Conservation (phyloP, 768 basidiomycete species). For the Chiua virens region DNA sequence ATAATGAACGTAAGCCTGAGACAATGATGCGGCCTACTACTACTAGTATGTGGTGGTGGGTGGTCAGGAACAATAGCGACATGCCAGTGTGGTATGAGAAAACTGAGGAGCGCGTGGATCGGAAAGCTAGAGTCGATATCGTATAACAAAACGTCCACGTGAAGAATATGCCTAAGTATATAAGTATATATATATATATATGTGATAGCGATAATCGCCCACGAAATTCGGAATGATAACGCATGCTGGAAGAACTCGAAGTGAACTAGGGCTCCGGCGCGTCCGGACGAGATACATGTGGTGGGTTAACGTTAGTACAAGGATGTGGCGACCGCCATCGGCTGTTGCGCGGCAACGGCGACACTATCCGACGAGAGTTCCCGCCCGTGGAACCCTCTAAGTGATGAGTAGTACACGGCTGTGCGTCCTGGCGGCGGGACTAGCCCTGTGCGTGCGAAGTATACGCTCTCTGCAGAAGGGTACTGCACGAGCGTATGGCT, state of each 20-base stretch:
- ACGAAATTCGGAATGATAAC: too few species aligned
- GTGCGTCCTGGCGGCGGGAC: constrained; percentile 40
- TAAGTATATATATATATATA: too few species aligned
- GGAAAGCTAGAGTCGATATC: too few species aligned
- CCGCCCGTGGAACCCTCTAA: constrained; percentile 19
- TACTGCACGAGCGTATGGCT: constrained; percentile 1
- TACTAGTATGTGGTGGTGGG: too few species aligned
- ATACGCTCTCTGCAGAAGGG: constrained; percentile 26
- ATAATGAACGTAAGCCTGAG: too few species aligned
- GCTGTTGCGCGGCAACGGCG: constrained; percentile 23
- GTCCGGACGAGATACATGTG: constrained; percentile 5
- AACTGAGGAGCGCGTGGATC: too few species aligned
- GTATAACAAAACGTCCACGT: too few species aligned
- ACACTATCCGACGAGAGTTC: constrained; percentile 28
- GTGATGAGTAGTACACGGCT: constrained; percentile 30
- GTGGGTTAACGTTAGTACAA: constrained; percentile 16
- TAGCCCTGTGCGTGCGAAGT: constrained; percentile 23
- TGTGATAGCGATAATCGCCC: too few species aligned
- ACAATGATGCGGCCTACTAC: too few species aligned
- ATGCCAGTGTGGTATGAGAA: too few species aligned
- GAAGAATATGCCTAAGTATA: too few species aligned
- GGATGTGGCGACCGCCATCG: constrained; percentile 18
- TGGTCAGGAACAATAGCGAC: too few species aligned
- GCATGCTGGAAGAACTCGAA: background rate
- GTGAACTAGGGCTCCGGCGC: constrained; percentile 1